phyloP scores from a whole-genome alignment of 1,284 basidiomycete species.

The Trichosporon ovoides region DNA sequence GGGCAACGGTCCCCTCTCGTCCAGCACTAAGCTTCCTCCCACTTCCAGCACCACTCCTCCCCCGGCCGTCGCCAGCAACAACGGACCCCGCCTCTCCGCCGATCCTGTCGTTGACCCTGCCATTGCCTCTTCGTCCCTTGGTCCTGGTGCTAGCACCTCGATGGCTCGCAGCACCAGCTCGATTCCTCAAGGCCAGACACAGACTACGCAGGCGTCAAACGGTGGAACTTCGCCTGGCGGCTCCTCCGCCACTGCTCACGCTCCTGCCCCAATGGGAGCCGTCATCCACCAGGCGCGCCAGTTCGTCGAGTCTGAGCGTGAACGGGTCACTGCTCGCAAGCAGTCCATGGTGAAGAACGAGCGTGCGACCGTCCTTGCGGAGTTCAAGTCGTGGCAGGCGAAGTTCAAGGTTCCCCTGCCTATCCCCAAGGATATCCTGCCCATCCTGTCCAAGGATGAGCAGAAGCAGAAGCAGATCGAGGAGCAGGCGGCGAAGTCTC shows the following conservation, averaged over 20 bases:
- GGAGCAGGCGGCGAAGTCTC: slow-evolving; percentile 63
- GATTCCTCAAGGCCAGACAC: slow-evolving; percentile 10
- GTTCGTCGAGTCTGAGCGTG: slow-evolving; percentile 83
- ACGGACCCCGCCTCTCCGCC: slow-evolving; percentile 14
- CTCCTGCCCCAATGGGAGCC: slow-evolving; percentile 22
- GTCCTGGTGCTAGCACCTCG: slow-evolving; percentile 12
- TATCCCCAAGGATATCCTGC: slow-evolving; percentile 88
- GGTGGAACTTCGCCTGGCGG: slow-evolving; percentile 16
- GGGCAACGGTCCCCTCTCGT: slow-evolving; percentile 25
- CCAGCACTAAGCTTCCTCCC: slow-evolving; percentile 2
- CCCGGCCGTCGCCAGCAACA: slow-evolving; percentile 6
- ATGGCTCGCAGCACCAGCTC: slow-evolving; percentile 22
- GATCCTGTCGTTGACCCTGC: slow-evolving; percentile 27
- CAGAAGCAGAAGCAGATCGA: slow-evolving; percentile 75
- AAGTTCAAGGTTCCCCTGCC: slow-evolving; percentile 94
- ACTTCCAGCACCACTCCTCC: slow-evolving; percentile 5
- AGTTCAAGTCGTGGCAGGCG: slow-evolving; percentile 84
- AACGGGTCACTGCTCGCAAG: slow-evolving; percentile 81
- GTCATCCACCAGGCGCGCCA: slow-evolving; percentile 61
- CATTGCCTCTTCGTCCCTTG: slow-evolving; percentile 18
- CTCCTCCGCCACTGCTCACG: not conserved
- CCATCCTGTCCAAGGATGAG: slow-evolving; percentile 84
- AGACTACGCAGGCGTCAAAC: slow-evolving; percentile 8
- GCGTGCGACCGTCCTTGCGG: slow-evolving; percentile 58
- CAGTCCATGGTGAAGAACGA: slow-evolving; percentile 85